Percentiles rank a stretch among this genome's conserved stretches.
Conservation (phyloP, 768 basidiomycete species). For the Suillus occidentalis region DNA sequence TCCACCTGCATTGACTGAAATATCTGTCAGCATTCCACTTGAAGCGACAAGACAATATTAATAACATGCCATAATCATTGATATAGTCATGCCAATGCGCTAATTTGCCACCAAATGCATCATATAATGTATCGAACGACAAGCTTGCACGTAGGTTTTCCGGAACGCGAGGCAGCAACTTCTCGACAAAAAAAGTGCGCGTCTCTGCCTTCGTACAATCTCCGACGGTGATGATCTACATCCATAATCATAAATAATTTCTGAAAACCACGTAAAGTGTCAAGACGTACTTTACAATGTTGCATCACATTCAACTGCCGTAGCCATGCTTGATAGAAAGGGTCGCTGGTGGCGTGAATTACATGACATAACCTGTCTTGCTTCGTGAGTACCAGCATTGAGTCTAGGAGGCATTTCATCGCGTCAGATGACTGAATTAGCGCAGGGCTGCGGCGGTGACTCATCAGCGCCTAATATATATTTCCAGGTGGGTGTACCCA, state of each 20-base stretch:
- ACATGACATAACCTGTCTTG: constrained; percentile 85
- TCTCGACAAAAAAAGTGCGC: constrained; percentile 61
- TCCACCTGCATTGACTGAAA: constrained; percentile 72
- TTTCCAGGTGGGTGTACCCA: constrained; percentile 32
- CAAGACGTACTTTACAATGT: constrained; percentile 64
- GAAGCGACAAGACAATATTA: constrained; percentile 2
- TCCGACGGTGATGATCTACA: constrained; percentile 73
- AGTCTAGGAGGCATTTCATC: constrained; percentile 83
- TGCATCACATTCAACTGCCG: constrained; percentile 79
- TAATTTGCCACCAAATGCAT: constrained; percentile 82
- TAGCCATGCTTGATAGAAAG: constrained; percentile 84
- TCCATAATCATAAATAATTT: neutral
- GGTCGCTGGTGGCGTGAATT: constrained; percentile 80
- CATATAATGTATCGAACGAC: constrained; percentile 71
- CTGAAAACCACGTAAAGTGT: neutral
- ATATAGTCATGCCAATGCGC: constrained; percentile 83
- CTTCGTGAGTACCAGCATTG: constrained; percentile 84
- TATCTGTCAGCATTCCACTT: constrained; percentile 10
- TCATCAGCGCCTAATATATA: constrained; percentile 3
- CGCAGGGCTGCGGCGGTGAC: constrained; percentile 49
- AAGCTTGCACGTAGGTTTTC: constrained; percentile 53
- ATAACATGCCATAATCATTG: constrained; percentile 59
- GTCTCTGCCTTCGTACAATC: constrained; percentile 78
- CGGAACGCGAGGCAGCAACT: constrained; percentile 68
- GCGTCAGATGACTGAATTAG: constrained; percentile 76